Conservation (phyloP, 2,329 filamentous ascomycete species). For the Leptographium radiaticola region DNA sequence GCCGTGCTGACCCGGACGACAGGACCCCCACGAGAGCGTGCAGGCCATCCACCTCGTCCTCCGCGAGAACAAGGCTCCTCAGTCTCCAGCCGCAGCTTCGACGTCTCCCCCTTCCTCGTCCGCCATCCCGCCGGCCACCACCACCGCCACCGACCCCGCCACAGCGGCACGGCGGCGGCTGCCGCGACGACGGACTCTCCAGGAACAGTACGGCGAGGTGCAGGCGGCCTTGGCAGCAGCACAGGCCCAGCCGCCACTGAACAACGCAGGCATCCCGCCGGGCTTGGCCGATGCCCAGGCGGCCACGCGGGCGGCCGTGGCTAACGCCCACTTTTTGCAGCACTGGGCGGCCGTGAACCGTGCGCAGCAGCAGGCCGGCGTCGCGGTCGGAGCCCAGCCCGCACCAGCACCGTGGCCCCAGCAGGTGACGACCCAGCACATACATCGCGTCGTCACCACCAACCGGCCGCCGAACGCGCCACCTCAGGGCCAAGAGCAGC, state of each 20-base stretch:
- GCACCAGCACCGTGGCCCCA: background rate
- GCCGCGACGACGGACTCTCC: no score
- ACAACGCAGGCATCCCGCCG: no score
- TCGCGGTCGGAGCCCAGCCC: background rate
- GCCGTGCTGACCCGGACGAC: background rate
- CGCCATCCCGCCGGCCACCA: background rate
- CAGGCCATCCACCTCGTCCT: slow-evolving; percentile 6
- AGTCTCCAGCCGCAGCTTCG: background rate
- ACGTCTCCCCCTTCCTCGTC: background rate
- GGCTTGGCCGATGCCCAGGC: background rate
- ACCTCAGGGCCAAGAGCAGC: background rate
- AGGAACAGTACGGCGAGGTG: no score
- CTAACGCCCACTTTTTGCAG: background rate
- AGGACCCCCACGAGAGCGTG: background rate
- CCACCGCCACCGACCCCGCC: no score
- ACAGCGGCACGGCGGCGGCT: no score
- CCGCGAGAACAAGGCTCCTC: background rate
- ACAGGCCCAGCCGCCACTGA: background rate
- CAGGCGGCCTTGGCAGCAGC: no score
- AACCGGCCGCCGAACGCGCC: background rate
- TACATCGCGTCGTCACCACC: background rate
- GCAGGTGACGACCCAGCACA: background rate
- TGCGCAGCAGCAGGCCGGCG: background rate
- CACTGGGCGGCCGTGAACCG: background rate
- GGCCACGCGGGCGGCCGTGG: background rate